Conservation (phyloP, 306 rosid genomes). For the Ochetophila trinervis region DNA sequence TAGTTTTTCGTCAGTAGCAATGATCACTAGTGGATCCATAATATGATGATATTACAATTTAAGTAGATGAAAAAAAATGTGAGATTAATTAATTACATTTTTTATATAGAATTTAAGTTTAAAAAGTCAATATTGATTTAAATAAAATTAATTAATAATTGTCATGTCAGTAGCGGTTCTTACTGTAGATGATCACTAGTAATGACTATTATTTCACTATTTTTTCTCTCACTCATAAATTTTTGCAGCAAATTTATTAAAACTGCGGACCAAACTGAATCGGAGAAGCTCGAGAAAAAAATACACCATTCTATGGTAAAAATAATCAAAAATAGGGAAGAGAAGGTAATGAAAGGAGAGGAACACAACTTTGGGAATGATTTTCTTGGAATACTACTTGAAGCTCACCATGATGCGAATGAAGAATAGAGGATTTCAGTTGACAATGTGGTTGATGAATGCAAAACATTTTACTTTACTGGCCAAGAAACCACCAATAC, state of each 20-base stretch:
- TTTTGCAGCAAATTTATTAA: constrained; percentile 7
- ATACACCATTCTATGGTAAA: not conserved
- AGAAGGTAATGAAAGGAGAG: constrained; percentile 10
- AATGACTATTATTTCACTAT: too few species aligned
- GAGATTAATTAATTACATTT: too few species aligned
- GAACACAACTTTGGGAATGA: constrained; percentile 21
- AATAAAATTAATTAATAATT: too few species aligned
- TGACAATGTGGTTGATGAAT: constrained; percentile 20
- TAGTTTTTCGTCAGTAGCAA: too few species aligned
- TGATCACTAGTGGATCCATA: too few species aligned
- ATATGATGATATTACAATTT: too few species aligned
- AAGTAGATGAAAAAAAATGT: too few species aligned
- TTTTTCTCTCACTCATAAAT: too few species aligned
- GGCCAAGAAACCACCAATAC: constrained; percentile 25
- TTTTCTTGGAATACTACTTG: constrained; percentile 24
- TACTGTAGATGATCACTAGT: too few species aligned
- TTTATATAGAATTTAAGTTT: too few species aligned
- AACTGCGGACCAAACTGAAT: constrained; percentile 4
- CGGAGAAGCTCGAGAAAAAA: constrained; percentile 14
- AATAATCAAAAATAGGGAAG: constrained; percentile 17
- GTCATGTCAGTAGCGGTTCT: too few species aligned
- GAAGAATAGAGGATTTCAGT: constrained; percentile 7
- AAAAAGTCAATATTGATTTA: too few species aligned
- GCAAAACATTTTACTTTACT: constrained; percentile 29
- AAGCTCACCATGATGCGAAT: constrained; percentile 22